These are phyloP conservation scores for Auxenochlorella pyrenoidosa DNA, from an alignment of 139 green algal genomes.

Conservation along the genomic window DNA sequence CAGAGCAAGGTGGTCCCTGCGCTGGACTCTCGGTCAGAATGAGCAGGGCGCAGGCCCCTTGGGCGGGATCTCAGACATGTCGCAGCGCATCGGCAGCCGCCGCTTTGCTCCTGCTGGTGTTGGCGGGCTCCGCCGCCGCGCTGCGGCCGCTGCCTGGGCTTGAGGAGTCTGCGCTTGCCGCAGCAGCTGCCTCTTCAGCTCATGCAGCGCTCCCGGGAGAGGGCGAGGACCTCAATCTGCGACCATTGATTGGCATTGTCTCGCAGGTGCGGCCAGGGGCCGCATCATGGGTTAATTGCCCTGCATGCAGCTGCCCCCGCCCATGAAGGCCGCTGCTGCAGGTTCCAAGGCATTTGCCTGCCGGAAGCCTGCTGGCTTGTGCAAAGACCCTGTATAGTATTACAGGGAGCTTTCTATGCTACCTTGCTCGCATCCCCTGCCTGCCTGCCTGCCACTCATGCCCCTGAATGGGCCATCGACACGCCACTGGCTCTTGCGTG, in stretches of 20 bases:
- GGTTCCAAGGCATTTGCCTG: not conserved
- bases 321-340: not conserved
- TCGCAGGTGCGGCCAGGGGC: conserved; percentile 47
- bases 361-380: not conserved
- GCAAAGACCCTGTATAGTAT: no score
- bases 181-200: not conserved
- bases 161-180: not conserved
- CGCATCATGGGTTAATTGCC: not conserved
- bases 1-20: no score
- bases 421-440: no score
- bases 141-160: not conserved
- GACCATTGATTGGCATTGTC: conserved; percentile 74
- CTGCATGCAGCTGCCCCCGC: not conserved
- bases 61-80: no score
- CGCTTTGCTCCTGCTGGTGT: not conserved
- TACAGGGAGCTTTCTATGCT: no score
- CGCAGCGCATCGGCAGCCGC: not conserved
- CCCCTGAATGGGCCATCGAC: no score
- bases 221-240: conserved; percentile 45
- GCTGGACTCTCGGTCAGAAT: no score
- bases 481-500: no score
- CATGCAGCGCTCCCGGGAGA: no score
- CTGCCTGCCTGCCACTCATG: no score
- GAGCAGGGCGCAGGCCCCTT: no score
- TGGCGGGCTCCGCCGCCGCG: not conserved